Percentiles rank a stretch among this genome's conserved stretches.
Evolutionary conservation across 192 early-diverging fungal species (phyloP).

Genomic region (Backusella parvicylindrica): DNA sequence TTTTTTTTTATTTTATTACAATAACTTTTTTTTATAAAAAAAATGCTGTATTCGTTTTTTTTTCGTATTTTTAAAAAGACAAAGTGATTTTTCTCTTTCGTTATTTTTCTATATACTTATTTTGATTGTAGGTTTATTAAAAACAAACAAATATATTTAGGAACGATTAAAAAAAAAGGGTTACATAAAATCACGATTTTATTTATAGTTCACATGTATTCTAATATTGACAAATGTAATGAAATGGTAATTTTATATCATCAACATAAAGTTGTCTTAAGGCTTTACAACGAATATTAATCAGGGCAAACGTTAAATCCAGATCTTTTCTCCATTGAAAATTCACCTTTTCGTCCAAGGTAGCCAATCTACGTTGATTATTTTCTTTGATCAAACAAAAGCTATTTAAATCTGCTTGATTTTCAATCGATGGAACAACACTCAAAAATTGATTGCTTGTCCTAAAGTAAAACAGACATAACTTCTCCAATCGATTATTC

Average conservation of each 20-base stretch:
- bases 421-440: neutral
- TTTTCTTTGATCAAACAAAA: neutral
- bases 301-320: neutral
- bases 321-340: neutral
- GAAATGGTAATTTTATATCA: neutral
- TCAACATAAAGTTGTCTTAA: neutral
- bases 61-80: too few relatives aligned
- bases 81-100: too few relatives aligned
- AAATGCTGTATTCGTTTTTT: too few relatives aligned
- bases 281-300: neutral
- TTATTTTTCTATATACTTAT: too few relatives aligned
- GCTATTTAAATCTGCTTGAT: neutral
- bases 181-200: neutral
- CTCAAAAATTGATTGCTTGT: neutral
- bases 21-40: too few relatives aligned
- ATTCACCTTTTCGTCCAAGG: neutral
- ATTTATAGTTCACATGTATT: too few relatives aligned
- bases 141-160: neutral
- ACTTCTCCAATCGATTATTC: neutral
- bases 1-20: too few relatives aligned
- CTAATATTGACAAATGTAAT: neutral
- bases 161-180: neutral
- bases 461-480: neutral
- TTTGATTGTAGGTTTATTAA: neutral
- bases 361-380: neutral